Evolutionary conservation across 306 rosid genomes (phyloP).

Genomic region (Dalbergia cultrata): DNA sequence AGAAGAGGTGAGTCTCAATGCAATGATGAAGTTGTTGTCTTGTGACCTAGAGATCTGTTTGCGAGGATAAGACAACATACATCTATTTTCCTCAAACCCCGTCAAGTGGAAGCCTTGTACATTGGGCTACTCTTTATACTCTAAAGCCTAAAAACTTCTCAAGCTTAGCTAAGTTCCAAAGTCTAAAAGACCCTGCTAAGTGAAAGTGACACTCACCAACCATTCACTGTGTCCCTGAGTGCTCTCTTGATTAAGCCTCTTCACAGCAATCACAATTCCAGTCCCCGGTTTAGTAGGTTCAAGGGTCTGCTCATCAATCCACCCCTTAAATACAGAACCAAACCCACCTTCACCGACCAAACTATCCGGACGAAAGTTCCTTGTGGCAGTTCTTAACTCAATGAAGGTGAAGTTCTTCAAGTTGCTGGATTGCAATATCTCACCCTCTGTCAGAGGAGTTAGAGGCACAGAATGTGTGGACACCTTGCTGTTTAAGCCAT

Average conservation of each 20-base stretch:
- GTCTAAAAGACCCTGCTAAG: constrained; percentile 6
- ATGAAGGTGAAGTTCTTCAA: constrained; percentile 74
- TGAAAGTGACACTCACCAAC: constrained; percentile 74
- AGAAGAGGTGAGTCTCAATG: neutral
- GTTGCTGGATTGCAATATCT: constrained; percentile 74
- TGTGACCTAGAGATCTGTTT: no score
- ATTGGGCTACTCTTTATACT: neutral
- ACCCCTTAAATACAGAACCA: constrained; percentile 89
- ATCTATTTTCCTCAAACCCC: no score
- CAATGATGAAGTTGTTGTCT: no score
- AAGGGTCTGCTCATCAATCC: constrained; percentile 84
- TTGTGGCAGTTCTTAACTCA: constrained; percentile 82
- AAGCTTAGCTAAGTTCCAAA: constrained; percentile 25
- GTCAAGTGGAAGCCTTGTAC: neutral
- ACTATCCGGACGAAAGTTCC: constrained; percentile 97
- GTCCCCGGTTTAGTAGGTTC: constrained; percentile 87
- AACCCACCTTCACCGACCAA: constrained; percentile 95
- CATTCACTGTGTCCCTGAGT: constrained; percentile 93
- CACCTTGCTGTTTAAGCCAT: constrained; percentile 57
- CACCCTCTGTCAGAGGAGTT: constrained; percentile 78
- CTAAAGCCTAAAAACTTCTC: constrained; percentile 5
- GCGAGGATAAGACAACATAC: no score
- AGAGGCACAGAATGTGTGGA: constrained; percentile 62
- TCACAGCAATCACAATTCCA: constrained; percentile 91
- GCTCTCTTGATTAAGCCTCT: constrained; percentile 93